Percentiles rank a stretch among this genome's conserved stretches.
Conservation (phyloP, 2,329 filamentous ascomycete genomes). For the Calonectria multiphialidica region DNA sequence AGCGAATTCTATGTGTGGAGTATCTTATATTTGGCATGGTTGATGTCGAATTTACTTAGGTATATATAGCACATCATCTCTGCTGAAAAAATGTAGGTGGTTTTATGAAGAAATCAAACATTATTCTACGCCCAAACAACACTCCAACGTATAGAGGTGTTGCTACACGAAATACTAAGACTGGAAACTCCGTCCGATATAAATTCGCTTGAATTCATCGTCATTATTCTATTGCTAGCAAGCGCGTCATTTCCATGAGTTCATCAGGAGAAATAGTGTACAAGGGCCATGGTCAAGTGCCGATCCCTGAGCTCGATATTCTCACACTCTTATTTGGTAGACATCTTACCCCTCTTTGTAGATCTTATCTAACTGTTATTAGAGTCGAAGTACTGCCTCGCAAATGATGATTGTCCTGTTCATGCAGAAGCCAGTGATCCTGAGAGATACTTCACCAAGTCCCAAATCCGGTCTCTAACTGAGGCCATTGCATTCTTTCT, state of each 20-base stretch:
- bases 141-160: too few relatives aligned
- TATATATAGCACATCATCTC: too few relatives aligned
- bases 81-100: too few relatives aligned
- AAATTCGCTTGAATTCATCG: not conserved
- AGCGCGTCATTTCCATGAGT: not conserved
- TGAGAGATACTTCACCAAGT: not conserved
- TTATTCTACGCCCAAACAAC: too few relatives aligned
- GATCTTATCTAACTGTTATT: not conserved
- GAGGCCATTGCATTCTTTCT: not conserved
- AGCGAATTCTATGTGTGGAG: too few relatives aligned
- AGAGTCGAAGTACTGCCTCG: not conserved
- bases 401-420: not conserved
- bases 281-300: not conserved
- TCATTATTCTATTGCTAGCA: too few relatives aligned
- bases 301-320: not conserved
- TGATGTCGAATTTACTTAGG: too few relatives aligned
- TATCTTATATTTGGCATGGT: too few relatives aligned
- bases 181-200: not conserved
- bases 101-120: too few relatives aligned
- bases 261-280: not conserved
- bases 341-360: not conserved
- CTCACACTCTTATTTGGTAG: not conserved
- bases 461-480: not conserved
- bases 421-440: not conserved
- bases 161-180: too few relatives aligned